Evolutionary conservation across 2,329 filamentous ascomycete genomes (phyloP), one percentile per base, ranked within the genome.

Genomic region (Aurifilum marmelostoma): DNA sequence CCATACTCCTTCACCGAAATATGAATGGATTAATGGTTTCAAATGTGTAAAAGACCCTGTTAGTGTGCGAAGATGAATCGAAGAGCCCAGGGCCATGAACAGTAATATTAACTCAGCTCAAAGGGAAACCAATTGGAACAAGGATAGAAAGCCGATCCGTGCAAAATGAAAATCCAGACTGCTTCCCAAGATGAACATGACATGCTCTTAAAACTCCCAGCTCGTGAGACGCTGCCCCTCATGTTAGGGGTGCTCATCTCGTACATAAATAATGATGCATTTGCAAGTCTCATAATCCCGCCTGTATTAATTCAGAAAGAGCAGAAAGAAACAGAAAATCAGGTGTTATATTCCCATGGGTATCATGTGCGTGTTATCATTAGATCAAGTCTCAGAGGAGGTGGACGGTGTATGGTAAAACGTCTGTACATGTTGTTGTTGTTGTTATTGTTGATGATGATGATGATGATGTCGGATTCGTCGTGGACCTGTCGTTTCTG

Each of bases 301-400:
- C 43, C 32, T 41, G 47, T 47, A n/a, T 47, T 47, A 41, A 41
- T 2, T 16, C 52, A 29, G 29, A 27, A 54, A 58, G 9, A 32
- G 41, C 37, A 16, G 21, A 14, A 11, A 39, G 0, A 21, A 37
- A 47, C 4, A 21, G n/a, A 54, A 3, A 32, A 37, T 27, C 16
- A n/a, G 29, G 21, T 27, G 56, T 58, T 27, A 32, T 21, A 18
- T 47, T 58, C 29, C 47, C 58, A 65, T 64, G 69, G 69, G 69
- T 70, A 70, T 70, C 69, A 68, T 68, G 66, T 66, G 63, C 64
- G 56, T 58, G 34, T 34, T 65, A 47, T 64, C 61, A 67, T 68
- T 65, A 68, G 58, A 68, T 70, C 68, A 67, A 65, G 43, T 18
- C 27, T 59, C 32, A 7, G 29, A 18, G 29, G 34, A 47, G 67